phyloP scores from a whole-genome alignment of 1,139 yeast genomes.

The Yamadazyma friedrichii region DNA sequence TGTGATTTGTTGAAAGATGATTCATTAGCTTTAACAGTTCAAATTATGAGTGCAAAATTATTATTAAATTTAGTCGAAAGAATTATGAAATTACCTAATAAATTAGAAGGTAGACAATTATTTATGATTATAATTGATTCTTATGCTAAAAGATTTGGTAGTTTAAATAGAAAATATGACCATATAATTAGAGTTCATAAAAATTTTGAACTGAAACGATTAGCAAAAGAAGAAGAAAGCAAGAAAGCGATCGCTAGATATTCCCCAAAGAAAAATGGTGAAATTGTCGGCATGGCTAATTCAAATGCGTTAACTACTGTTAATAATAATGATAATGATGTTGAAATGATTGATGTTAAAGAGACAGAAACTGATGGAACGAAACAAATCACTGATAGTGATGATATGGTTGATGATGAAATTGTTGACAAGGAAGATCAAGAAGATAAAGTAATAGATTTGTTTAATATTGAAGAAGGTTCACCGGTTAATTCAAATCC shows the following conservation, averaged over 20 bases:
- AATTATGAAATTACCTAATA: constrained; percentile 78
- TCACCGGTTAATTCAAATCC: constrained; percentile 40
- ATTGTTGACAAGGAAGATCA: constrained; percentile 18
- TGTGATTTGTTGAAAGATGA: constrained; percentile 81
- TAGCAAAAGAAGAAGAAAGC: constrained; percentile 42
- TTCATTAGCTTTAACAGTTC: constrained; percentile 84
- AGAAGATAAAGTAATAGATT: constrained; percentile 27
- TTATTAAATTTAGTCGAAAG: constrained; percentile 85
- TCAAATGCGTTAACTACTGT: neutral
- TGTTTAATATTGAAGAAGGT: constrained; percentile 38
- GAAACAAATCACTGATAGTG: constrained; percentile 17
- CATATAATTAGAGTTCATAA: constrained; percentile 66
- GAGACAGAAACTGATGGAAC: constrained; percentile 2
- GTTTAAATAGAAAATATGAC: constrained; percentile 69
- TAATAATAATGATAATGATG: constrained; percentile 3
- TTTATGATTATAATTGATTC: constrained; percentile 83
- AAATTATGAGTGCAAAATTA: constrained; percentile 94
- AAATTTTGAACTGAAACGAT: constrained; percentile 46
- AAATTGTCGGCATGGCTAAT: constrained; percentile 11
- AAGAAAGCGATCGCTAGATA: constrained; percentile 43
- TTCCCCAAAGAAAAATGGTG: constrained; percentile 25
- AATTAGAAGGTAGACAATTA: constrained; percentile 81
- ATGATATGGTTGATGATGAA: constrained; percentile 20
- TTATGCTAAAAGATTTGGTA: constrained; percentile 77
- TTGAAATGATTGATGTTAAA: neutral